Evolutionary conservation across 441 rosid genomes (phyloP), one percentile per base, ranked within the genome.

Genomic region (Melastoma candidum): DNA sequence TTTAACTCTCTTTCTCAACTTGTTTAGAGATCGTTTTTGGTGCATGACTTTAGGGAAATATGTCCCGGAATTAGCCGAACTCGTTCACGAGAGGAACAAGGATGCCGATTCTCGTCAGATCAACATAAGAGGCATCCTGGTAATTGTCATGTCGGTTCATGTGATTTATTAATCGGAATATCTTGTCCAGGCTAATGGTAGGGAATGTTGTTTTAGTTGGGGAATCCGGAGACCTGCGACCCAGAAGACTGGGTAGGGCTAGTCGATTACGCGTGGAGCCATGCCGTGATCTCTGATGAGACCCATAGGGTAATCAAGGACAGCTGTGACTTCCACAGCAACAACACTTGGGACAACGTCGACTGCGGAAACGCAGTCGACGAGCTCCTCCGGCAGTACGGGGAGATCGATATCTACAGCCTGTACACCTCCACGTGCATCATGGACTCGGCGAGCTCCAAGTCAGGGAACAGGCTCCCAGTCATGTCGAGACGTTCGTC

Each of bases 261-360:
- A 57, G 84, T 84, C 51, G 98, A 93, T 68, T 88, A 88, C 47
- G 95, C 97, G 14, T 93, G 98, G 98, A 93, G 97, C 64, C 98
- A 93, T 57, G 97, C 95, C 0, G 75, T 93, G 2, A 74, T 89
- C 58, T 93, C 98, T 1, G 95, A 92, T 60, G 97, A 88, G 74
- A 88, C 94, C 13, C 83, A 82, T 71, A 59, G 71, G 53, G 66
- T 56, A 49, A 92, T 92, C 12, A 27, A 12, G 7, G 53, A 68
- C 56, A 85, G 54, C 57, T 92, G 98, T 48, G 68, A 88, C 70
- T 88, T 92, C 60, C 54, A 67, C 47, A 81, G 92, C 61, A 68
- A 72, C 2, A 49, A 74, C 59, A 66, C 95, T 22, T 92, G 90
- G 94, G 69, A 66, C 61, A 85, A 79, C 58, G 60, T 54, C 3